phyloP scores from a whole-genome alignment of 805 yeast species.

The Cyberlindnera bimundalis region DNA sequence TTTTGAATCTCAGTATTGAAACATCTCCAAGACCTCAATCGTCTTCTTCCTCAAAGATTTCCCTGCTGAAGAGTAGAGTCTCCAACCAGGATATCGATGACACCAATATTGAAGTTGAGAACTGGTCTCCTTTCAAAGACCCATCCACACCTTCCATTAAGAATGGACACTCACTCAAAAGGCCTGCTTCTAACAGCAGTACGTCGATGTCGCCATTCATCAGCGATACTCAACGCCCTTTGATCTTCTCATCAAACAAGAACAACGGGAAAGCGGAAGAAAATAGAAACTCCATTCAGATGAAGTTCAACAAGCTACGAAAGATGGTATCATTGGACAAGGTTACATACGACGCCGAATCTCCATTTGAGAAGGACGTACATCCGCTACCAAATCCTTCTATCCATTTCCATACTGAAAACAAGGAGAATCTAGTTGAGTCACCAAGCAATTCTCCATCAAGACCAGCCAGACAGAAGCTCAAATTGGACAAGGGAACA shows the following conservation, averaged over 20 bases:
- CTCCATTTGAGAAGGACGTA: constrained; percentile 23
- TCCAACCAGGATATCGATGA: constrained; percentile 19
- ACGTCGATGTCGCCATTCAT: constrained; percentile 27
- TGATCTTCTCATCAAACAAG: constrained; percentile 19
- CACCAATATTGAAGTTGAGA: constrained; percentile 27
- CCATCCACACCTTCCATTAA: constrained; percentile 25
- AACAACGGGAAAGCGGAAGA: constrained; percentile 24
- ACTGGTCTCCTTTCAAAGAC: constrained; percentile 31
- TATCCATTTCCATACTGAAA: constrained; percentile 18
- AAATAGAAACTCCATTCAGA: constrained; percentile 29
- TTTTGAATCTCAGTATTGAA: constrained; percentile 46
- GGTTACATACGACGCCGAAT: constrained; percentile 17
- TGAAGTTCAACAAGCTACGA: constrained; percentile 28
- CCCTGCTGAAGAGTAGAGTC: constrained; percentile 20
- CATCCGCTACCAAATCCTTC: constrained; percentile 29
- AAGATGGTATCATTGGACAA: constrained; percentile 28
- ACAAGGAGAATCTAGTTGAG: constrained; percentile 12
- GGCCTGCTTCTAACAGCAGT: constrained; percentile 30
- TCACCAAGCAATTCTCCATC: constrained; percentile 32
- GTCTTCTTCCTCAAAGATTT: constrained; percentile 23
- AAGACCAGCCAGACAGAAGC: constrained; percentile 31
- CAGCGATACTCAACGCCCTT: constrained; percentile 25
- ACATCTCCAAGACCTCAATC: constrained; percentile 28
- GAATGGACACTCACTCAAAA: constrained; percentile 20
- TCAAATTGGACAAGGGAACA: constrained; percentile 14